phyloP scores from a whole-genome alignment of 2,329 filamentous ascomycete genomes.

The Zymoseptoria pseudotritici region DNA sequence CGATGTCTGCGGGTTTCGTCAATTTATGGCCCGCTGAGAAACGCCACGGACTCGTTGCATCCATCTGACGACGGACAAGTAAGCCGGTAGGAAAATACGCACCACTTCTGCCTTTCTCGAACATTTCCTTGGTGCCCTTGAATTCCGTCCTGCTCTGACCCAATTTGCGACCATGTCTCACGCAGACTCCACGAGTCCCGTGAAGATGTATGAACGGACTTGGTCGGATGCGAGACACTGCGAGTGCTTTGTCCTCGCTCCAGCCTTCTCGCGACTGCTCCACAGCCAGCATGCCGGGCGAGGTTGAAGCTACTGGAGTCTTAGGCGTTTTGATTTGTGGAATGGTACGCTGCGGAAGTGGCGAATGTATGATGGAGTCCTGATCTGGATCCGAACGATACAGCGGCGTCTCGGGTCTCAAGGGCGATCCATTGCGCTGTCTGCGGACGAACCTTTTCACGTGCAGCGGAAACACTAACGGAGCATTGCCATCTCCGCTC shows the following conservation, averaged over 20 bases:
- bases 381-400: constrained; percentile 16
- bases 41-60: constrained; percentile 27
- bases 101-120: constrained; percentile 23
- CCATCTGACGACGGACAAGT: constrained; percentile 19
- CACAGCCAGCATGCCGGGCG: background rate
- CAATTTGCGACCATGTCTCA: constrained; percentile 26
- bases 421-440: constrained; percentile 13
- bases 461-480: constrained; percentile 24
- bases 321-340: constrained; percentile 7
- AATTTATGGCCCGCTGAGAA: constrained; percentile 2
- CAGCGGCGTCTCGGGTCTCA: constrained; percentile 21
- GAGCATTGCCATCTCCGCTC: constrained; percentile 1
- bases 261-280: background rate
- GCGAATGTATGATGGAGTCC: constrained; percentile 17
- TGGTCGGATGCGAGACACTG: background rate
- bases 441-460: constrained; percentile 21
- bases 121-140: constrained; percentile 18
- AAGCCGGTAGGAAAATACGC: constrained; percentile 24
- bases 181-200: constrained; percentile 22
- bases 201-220: constrained; percentile 16
- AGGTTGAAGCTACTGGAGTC: background rate
- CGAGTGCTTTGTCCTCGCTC: background rate
- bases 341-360: constrained; percentile 15
- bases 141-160: background rate
- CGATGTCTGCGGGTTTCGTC: background rate